Evolutionary conservation across 1,284 basidiomycete genomes (phyloP).

Genomic region (Ustilago shanxiensis): DNA sequence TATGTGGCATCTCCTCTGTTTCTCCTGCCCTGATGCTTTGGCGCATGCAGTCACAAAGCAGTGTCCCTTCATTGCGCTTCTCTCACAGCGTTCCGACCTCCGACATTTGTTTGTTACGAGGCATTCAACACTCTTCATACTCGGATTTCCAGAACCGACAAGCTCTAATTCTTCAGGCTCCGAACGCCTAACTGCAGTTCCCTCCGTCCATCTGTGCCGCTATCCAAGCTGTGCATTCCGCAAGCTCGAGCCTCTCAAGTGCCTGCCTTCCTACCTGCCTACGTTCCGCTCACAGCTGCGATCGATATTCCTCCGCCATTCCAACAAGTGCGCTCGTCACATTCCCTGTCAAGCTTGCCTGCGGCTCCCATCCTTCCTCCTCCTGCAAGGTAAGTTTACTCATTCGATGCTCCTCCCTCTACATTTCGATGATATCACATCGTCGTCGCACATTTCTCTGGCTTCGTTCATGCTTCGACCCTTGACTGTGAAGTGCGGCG

Average conservation of each 20-base stretch:
- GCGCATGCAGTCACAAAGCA: constrained; percentile 7
- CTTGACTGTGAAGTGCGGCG: neutral
- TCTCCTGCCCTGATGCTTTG: constrained; percentile 2
- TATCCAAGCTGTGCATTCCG: constrained; percentile 31
- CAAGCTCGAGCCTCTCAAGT: constrained; percentile 31
- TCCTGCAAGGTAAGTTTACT: constrained; percentile 32
- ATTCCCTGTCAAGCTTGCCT: constrained; percentile 36
- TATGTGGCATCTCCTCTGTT: neutral
- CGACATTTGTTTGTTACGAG: constrained; percentile 44
- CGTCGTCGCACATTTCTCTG: neutral
- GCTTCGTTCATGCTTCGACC: neutral
- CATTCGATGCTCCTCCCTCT: neutral
- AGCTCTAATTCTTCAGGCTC: constrained; percentile 38
- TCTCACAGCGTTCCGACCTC: constrained; percentile 9
- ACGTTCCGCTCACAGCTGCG: constrained; percentile 17
- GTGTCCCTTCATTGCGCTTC: constrained; percentile 10
- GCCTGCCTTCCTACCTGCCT: constrained; percentile 39
- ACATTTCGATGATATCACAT: constrained; percentile 6
- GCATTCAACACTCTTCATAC: constrained; percentile 6
- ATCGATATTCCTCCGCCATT: constrained; percentile 47
- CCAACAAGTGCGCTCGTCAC: constrained; percentile 32
- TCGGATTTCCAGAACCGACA: constrained; percentile 6
- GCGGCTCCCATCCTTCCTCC: constrained; percentile 13
- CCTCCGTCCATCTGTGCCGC: constrained; percentile 20
- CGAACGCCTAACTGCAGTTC: constrained; percentile 15